A percentile compares a stretch with the other conserved stretches of the same genome.
These are phyloP conservation scores for Ophiostoma ulmi DNA, from an alignment of 2,329 filamentous ascomycete species.

Conservation along the genomic window DNA sequence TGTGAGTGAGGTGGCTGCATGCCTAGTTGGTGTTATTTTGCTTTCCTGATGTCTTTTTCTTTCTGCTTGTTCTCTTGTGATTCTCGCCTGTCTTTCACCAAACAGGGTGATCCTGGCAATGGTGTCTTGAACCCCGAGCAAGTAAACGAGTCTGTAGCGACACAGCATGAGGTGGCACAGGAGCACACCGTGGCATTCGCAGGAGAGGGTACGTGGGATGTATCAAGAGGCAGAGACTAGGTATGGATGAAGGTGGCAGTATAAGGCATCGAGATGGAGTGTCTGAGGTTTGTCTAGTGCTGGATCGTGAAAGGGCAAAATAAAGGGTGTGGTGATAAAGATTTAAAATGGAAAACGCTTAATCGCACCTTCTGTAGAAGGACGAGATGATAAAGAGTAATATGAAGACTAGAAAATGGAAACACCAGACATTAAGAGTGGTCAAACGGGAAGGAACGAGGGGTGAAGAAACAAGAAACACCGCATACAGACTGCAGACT, in stretches of 20 bases:
- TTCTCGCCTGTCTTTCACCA: neutral
- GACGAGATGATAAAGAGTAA: neutral
- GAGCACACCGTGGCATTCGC: neutral
- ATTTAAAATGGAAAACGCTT: neutral
- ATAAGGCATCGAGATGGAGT: neutral
- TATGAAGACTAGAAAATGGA: neutral
- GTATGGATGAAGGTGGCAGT: neutral
- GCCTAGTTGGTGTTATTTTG: neutral
- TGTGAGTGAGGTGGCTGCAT: neutral
- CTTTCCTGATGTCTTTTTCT: neutral
- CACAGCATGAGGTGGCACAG: neutral
- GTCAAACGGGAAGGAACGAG: neutral
- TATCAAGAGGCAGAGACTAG: neutral
- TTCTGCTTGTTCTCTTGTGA: neutral
- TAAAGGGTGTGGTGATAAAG: neutral
- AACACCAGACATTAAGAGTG: neutral
- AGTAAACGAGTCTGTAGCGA: conserved; percentile 21
- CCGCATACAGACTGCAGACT: neutral
- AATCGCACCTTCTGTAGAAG: neutral
- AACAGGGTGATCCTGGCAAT: conserved; percentile 6
- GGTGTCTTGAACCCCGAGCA: conserved; percentile 22
- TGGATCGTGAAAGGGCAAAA: neutral
- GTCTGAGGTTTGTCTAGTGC: neutral
- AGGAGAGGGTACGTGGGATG: neutral
- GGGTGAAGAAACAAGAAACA: neutral